phyloP scores from a whole-genome alignment of 192 early-diverging fungal genomes.

The Pilaira anomala region DNA sequence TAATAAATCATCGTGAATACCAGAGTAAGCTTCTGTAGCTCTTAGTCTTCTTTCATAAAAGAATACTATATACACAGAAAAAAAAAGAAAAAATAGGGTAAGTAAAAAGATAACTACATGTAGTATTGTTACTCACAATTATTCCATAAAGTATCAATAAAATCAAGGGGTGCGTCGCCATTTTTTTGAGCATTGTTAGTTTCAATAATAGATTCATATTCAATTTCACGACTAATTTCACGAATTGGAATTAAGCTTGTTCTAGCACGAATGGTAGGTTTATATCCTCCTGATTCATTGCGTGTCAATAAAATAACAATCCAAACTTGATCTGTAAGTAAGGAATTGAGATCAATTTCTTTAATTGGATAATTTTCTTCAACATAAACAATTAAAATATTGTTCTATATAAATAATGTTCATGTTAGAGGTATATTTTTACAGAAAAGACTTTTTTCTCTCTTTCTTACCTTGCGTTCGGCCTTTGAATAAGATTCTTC shows the following conservation, averaged over 20 bases:
- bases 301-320: background rate
- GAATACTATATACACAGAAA: background rate
- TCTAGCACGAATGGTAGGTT: slow-evolving; percentile 2
- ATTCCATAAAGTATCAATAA: slow-evolving; percentile 12
- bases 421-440: background rate
- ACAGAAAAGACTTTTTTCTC: too few species aligned
- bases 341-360: background rate
- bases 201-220: slow-evolving; percentile 11
- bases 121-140: background rate
- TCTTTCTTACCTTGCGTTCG: background rate
- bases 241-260: background rate
- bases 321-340: slow-evolving; percentile 13
- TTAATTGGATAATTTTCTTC: background rate
- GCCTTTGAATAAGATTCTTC: background rate
- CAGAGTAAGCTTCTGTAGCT: background rate
- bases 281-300: slow-evolving; percentile 4
- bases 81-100: background rate
- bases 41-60: slow-evolving; percentile 11
- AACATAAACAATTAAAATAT: slow-evolving; percentile 14
- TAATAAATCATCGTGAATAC: background rate
- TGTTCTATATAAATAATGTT: background rate
- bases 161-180: background rate
- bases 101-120: background rate
- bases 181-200: background rate
- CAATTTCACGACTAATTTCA: slow-evolving; percentile 5